Base-by-base conservation (phyloP, 441 rosid genomes). In the Geranium incanum region DNA sequence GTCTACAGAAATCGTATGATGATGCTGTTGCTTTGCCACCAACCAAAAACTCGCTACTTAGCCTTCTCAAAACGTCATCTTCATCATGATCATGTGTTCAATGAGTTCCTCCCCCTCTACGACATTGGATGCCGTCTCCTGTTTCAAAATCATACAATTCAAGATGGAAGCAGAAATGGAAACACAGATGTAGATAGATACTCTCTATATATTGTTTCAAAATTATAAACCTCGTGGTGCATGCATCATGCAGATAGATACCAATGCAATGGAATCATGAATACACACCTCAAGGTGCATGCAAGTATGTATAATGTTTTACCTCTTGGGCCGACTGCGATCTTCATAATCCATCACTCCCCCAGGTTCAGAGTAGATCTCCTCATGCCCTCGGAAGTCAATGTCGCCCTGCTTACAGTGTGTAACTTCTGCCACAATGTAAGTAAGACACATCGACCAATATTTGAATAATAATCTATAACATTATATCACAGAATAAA, bases 291-390 rank as follows among this genome's bases (percentile, higher is more conserved):
- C 33, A 28, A 28, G 33, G 33, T 28, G 33, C 7, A 41, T 41
- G 11, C 2, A 7, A 41, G 21, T 12, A 43, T 21, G 0, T n/a
- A 66, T 33, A 1, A 6, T 33, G 48, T n/a, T 38, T 52, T 87
- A 95, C 99, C 98, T 95, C 87, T 95, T 95, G 63, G 94, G 87
- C 66, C 99, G 87, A 86, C 84, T 87, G 71, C 92, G 86, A 78
- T 89, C 99, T 79, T 91, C 97, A 21, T 78, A 87, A 74, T 95
- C 99, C 98, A 95, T 95, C 86, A 92, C 93, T 90, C 97, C 97
- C 82, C 96, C 87, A 84, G 92, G 78, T 85, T 92, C 99, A 88
- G 93, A 87, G 86, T 81, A 92, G 83, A 84, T 84, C 81, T 91
- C 97, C 86, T 95, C 95, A 68, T 88, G 86, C 84, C 89, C 97